Base-by-base conservation (phyloP, 2,329 filamentous ascomycete species). In the Aspergillus glaucus region DNA sequence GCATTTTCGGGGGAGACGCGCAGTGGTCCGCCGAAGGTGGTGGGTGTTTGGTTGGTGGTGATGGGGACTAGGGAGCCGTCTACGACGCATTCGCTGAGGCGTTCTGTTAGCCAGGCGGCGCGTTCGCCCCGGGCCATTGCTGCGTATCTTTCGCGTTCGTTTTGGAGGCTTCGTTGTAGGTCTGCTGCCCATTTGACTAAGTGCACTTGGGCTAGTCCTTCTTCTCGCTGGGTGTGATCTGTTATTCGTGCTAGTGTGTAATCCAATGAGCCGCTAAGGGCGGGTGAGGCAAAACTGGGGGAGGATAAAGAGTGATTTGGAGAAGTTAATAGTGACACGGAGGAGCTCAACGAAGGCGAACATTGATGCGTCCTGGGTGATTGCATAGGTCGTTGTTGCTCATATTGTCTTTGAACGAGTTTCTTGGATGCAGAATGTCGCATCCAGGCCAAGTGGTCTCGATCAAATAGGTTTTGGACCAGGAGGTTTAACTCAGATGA, bases 391-490 rank as follows among this genome's bases (percentile, higher is more conserved):
- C 45, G 28, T 53, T 57, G n/a, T 42, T 51, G 30, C 44, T 66
- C 54, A 43, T 72, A 74, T 47, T 84, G 79, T 85, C 87, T 93
- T 45, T 80, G 75, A 10, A 94, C 69, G 54, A 88, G 85, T 64
- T 95, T 96, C 63, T 85, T 85, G 1, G 89, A 89, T 2, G 89
- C 85, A 1, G 84, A 79, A 66, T 97, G 86, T 24, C 92, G 84
- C 45, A 97, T 77, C 77, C 88, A 91, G 3, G 87, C 79, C 34
- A 90, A 80, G 32, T 87, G 90, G 42, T 92, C 84, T 3, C 79
- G 78, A 42, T 89, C 85, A 58, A 97, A 91, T 0, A 96, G 73
- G 15, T 81, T 80, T 7, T 82, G 74, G n/a, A 95, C 79, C 1
- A 97, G 75, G 7, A 72, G 67, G 4, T 68, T 61, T 2, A 97